Conservation (phyloP, 495 filamentous ascomycete species). For the Cercophora sp. region DNA sequence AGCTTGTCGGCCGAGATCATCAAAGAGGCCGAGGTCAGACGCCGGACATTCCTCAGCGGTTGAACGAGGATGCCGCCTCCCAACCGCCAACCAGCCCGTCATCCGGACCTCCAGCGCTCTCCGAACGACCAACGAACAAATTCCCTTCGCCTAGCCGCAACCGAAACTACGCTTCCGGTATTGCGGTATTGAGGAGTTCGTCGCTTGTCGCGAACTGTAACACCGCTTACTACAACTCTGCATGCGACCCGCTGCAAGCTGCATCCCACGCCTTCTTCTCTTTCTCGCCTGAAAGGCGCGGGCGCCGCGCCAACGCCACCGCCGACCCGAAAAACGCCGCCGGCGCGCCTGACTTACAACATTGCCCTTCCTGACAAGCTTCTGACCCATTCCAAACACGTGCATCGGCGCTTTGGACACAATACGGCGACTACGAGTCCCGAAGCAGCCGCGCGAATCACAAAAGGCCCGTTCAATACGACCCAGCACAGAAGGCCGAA, state of each 20-base stretch:
- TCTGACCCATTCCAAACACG: too few species aligned
- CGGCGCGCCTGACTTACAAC: too few species aligned
- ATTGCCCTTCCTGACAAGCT: too few species aligned
- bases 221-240: conserved; percentile 17
- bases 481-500: too few species aligned
- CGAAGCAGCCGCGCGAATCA: neutral
- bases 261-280: conserved; percentile 11
- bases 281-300: conserved; percentile 9
- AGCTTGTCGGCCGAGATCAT: conserved; percentile 71
- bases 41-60: conserved; percentile 50
- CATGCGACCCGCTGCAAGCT: conserved; percentile 19
- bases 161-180: conserved; percentile 22
- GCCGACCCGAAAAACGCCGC: neutral
- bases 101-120: neutral
- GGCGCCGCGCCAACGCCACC: neutral
- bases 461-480: too few species aligned
- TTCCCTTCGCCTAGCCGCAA: conserved; percentile 12
- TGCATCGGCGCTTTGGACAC: too few species aligned
- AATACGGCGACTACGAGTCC: too few species aligned
- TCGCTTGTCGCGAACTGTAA: conserved; percentile 5
- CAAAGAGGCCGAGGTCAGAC: conserved; percentile 68
- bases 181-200: conserved; percentile 19
- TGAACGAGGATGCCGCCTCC: conserved; percentile 20
- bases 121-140: neutral
- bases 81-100: too few species aligned